Percentiles rank a stretch among this genome's conserved stretches.
phyloP scores from a whole-genome alignment of 768 basidiomycete species.

The Panaeolus papilionaceus region DNA sequence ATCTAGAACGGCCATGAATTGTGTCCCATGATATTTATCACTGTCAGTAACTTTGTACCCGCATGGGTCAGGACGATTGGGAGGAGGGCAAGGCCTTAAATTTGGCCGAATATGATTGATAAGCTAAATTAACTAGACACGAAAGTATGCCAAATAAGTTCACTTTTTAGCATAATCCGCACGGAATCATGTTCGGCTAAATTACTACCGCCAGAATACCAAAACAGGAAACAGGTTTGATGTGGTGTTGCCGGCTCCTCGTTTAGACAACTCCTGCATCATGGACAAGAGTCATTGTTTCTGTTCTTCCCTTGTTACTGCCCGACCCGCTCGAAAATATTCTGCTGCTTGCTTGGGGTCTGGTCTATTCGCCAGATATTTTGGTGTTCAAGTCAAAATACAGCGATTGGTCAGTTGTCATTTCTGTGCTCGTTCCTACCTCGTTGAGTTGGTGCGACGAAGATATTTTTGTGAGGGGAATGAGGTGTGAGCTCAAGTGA shows the following conservation, averaged over 20 bases:
- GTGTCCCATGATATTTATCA: no score
- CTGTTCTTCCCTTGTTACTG: neutral
- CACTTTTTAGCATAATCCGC: neutral
- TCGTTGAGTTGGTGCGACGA: neutral
- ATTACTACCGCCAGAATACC: neutral
- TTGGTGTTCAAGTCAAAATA: neutral
- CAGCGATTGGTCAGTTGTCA: neutral
- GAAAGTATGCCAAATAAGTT: neutral
- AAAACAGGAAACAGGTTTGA: neutral
- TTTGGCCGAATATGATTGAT: neutral
- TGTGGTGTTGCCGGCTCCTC: slow-evolving; percentile 6
- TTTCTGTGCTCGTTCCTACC: neutral
- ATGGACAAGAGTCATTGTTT: neutral
- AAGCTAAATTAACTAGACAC: neutral
- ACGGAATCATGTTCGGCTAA: neutral
- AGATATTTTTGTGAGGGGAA: neutral
- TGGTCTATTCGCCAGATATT: neutral
- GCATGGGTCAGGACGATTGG: no score
- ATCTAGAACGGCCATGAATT: no score
- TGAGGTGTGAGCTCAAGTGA: neutral
- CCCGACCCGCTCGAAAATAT: neutral
- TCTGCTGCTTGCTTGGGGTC: no score
- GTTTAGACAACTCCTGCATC: slow-evolving; percentile 4
- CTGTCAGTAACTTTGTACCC: no score
- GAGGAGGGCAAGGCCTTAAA: no score